Conservation (phyloP, 352 stramenopile species). For the Pythium oligandrum region DNA sequence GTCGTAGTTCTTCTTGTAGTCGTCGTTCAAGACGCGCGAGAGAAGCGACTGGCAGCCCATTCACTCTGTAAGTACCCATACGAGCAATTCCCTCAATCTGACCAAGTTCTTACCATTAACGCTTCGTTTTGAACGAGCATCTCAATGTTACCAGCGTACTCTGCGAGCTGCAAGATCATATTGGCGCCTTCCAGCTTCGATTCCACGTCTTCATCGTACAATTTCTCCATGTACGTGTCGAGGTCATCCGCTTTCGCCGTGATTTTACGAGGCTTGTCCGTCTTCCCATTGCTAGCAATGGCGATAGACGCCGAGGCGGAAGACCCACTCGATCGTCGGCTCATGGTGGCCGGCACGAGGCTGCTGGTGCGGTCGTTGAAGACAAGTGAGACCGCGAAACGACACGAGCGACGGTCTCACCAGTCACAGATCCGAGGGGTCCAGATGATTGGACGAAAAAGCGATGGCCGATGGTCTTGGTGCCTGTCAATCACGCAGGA, state of each 20-base stretch:
- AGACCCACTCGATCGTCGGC: too few species aligned
- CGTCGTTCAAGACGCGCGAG: constrained; percentile 91
- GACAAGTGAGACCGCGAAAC: too few species aligned
- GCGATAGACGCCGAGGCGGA: too few species aligned
- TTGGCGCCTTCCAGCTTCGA: constrained; percentile 84
- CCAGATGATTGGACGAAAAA: too few species aligned
- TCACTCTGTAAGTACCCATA: not conserved
- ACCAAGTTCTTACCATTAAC: constrained; percentile 75
- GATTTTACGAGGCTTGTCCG: constrained; percentile 44
- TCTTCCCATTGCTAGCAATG: constrained; percentile 4
- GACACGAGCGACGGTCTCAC: too few species aligned
- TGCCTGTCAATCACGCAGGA: too few species aligned
- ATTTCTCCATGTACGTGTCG: constrained; percentile 92
- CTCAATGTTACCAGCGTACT: constrained; percentile 89
- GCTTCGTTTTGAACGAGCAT: constrained; percentile 92
- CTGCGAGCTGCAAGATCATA: constrained; percentile 89
- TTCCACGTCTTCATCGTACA: constrained; percentile 91
- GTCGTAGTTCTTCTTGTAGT: constrained; percentile 94
- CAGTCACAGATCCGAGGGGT: too few species aligned
- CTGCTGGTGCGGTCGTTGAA: too few species aligned
- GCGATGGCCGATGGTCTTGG: too few species aligned
- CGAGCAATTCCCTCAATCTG: not conserved
- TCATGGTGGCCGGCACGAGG: too few species aligned
- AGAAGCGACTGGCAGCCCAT: constrained; percentile 62
- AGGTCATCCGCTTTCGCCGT: constrained; percentile 71